These are phyloP conservation scores for Claviceps paspali DNA, from an alignment of 2,329 filamentous ascomycete genomes.

Conservation along the genomic window DNA sequence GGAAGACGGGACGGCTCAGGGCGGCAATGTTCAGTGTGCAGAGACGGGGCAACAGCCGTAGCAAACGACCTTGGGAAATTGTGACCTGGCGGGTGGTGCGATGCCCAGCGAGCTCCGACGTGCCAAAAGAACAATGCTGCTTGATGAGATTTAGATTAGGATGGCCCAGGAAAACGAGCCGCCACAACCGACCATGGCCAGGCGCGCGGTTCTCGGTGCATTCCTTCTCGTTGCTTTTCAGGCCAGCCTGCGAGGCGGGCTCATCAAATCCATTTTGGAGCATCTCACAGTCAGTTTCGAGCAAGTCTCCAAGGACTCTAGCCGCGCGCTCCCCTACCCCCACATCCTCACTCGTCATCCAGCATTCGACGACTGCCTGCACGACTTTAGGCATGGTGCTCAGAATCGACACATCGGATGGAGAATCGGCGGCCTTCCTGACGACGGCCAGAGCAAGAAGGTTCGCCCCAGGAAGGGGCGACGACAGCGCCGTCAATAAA, in stretches of 20 bases:
- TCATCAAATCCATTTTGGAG: conserved; percentile 9
- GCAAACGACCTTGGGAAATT: conserved; percentile 36
- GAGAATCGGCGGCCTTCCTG: conserved; percentile 34
- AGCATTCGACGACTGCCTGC: conserved; percentile 31
- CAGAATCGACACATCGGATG: conserved; percentile 34
- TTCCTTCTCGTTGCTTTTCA: conserved; percentile 21
- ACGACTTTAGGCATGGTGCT: conserved; percentile 33
- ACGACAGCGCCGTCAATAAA: conserved; percentile 36
- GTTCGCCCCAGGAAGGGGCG: conserved; percentile 39
- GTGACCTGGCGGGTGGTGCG: conserved; percentile 24
- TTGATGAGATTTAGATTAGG: conserved; percentile 31
- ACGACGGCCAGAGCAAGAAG: conserved; percentile 41
- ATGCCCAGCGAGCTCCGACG: conserved; percentile 9
- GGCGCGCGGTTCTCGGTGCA: conserved; percentile 23
- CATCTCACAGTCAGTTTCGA: conserved; percentile 38
- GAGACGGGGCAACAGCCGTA: conserved; percentile 35
- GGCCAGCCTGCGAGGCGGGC: not conserved
- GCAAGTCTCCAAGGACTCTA: conserved; percentile 34
- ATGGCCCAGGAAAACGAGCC: conserved; percentile 31
- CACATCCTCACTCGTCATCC: conserved; percentile 37
- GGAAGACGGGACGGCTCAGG: conserved; percentile 22
- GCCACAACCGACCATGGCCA: conserved; percentile 40
- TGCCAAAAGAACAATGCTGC: conserved; percentile 16
- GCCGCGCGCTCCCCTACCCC: conserved; percentile 39
- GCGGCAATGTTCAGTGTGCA: conserved; percentile 29